Conservation (phyloP, 2,329 filamentous ascomycete genomes). For the Tolypocladium album region DNA sequence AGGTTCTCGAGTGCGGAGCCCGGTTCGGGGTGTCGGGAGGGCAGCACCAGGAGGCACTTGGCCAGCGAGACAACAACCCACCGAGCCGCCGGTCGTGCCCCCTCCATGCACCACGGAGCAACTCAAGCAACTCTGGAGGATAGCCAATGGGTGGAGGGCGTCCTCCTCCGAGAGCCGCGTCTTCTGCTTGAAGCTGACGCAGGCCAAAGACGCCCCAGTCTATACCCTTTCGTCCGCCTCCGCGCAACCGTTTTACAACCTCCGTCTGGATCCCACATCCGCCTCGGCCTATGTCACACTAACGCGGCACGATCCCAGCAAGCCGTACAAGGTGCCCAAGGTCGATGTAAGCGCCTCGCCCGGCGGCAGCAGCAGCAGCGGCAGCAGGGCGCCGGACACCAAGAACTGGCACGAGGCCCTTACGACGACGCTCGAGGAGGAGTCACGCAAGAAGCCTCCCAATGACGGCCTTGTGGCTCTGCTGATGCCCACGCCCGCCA, state of each 20-base stretch:
- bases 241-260: slow-evolving; percentile 54
- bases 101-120: slow-evolving; percentile 47
- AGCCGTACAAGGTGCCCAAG: slow-evolving; percentile 37
- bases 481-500: slow-evolving; percentile 56
- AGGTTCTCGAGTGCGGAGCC: slow-evolving; percentile 9
- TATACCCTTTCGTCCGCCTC: slow-evolving; percentile 51
- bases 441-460: slow-evolving; percentile 39
- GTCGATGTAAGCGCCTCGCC: slow-evolving; percentile 11
- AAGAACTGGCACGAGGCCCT: slow-evolving; percentile 49
- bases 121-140: slow-evolving; percentile 56
- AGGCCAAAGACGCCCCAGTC: slow-evolving; percentile 49
- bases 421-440: slow-evolving; percentile 46
- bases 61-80: slow-evolving; percentile 20
- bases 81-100: slow-evolving; percentile 33
- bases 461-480: slow-evolving; percentile 56
- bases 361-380: slow-evolving; percentile 12
- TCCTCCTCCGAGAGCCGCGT: slow-evolving; percentile 45
- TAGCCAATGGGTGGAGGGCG: slow-evolving; percentile 58
- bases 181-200: slow-evolving; percentile 47
- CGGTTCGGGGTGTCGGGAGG: slow-evolving; percentile 5
- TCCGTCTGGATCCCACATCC: slow-evolving; percentile 54
- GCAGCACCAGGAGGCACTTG: slow-evolving; percentile 6
- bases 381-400: slow-evolving; percentile 20
- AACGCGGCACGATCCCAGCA: slow-evolving; percentile 49
- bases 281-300: slow-evolving; percentile 51